Percentiles rank a stretch among this genome's conserved stretches.
Conservation (phyloP, 345 rosid species). For the Theobroma cacao region DNA sequence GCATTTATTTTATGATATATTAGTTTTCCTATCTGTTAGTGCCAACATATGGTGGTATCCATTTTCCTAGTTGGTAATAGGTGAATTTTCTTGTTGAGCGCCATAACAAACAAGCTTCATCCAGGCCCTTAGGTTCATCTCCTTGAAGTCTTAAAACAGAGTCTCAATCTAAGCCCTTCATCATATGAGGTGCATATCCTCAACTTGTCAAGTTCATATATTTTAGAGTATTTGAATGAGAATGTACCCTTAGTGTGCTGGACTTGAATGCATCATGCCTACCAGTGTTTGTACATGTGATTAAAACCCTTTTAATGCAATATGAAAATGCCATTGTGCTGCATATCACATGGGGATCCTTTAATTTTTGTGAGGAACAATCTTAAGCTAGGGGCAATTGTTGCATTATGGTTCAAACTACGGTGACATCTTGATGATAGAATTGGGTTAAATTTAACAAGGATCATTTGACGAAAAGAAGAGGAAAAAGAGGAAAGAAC, state of each 20-base stretch:
- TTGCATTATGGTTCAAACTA: background rate
- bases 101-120: background rate
- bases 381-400: background rate
- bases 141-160: background rate
- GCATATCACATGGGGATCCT: background rate
- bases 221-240: background rate
- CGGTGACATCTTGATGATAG: background rate
- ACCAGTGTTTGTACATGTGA: background rate
- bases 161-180: background rate
- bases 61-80: background rate
- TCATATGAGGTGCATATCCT: background rate
- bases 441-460: background rate
- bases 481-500: background rate
- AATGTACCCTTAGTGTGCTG: background rate
- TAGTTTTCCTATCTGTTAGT: background rate
- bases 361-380: background rate
- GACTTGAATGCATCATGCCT: background rate
- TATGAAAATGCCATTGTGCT: background rate
- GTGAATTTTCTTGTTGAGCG: background rate
- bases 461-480: background rate
- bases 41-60: background rate
- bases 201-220: background rate
- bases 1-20: background rate
- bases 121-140: too few species aligned
- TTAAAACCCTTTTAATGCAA: background rate